phyloP scores from a whole-genome alignment of 139 green algal genomes.

The Micractinium conductrix region DNA sequence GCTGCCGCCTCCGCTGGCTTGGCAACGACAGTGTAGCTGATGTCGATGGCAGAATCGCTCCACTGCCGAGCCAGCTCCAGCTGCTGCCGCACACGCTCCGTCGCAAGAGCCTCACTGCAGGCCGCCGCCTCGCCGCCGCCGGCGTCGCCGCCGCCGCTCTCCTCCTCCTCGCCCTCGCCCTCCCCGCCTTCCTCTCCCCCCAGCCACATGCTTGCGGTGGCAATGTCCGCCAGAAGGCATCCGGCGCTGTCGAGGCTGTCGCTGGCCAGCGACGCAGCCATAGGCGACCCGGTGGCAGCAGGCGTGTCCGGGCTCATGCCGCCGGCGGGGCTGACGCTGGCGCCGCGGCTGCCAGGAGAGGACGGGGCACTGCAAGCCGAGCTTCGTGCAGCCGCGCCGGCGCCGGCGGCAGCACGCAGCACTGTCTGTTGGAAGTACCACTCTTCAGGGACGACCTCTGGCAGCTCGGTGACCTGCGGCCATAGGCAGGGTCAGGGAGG shows the following conservation, averaged over 20 bases:
- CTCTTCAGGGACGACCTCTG: not conserved
- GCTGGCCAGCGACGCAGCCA: constrained; percentile 3
- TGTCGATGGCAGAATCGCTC: not conserved
- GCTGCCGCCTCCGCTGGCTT: not conserved
- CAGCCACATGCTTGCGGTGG: constrained; percentile 21
- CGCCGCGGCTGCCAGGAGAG: not conserved
- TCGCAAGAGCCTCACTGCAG: not conserved
- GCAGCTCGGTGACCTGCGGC: constrained; percentile 11
- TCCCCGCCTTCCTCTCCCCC: not conserved
- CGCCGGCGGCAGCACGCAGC: not conserved
- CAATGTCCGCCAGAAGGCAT: constrained; percentile 14
- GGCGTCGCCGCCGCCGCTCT: not conserved
- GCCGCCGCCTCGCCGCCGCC: not conserved
- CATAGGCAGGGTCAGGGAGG: not conserved
- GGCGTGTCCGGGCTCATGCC: constrained; percentile 7
- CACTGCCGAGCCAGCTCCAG: not conserved
- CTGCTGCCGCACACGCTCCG: not conserved
- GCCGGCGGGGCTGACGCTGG: not conserved
- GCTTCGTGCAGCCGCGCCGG: too few relatives aligned
- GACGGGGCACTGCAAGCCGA: too few relatives aligned
- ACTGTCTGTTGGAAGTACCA: constrained; percentile 4
- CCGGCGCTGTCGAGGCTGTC: constrained; percentile 16
- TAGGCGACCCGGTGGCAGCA: not conserved
- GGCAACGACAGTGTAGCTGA: constrained; percentile 12
- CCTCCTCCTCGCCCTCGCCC: not conserved